Evolutionary conservation across 192 early-diverging fungal genomes (phyloP), one percentile per base, ranked within the genome.

Genomic region (Podila epigama): DNA sequence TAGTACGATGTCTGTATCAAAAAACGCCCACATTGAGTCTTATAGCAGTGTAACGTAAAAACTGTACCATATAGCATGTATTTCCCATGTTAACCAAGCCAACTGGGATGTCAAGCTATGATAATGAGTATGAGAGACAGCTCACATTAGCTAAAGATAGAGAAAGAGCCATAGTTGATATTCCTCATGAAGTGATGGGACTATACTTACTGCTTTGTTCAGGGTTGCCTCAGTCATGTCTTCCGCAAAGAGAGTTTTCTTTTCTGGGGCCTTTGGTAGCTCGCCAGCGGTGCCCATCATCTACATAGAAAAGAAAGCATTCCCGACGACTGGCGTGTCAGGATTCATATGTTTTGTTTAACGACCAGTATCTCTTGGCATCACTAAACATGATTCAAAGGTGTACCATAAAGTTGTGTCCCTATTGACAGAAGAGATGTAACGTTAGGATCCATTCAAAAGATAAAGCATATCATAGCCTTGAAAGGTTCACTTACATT

Each of bases 271-370:
- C 66, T 93, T 94, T 20, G 95, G 91, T n/a, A 96, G 82, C 82
- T 97, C 97, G 40, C 94, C 96, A 7, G 89, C 92, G 4, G 96
- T 95, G 35, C 97, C 97, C 92, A 97, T 96, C 96, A 99, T 97
- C 95, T 82, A 69, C 16, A n/a, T n/a, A n/a, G n/a, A n/a, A n/a
- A n/a, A n/a, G n/a, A n/a, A n/a, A n/a, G n/a, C n/a, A n/a, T n/a
- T n/a, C n/a, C n/a, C n/a, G n/a, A n/a, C n/a, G n/a, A n/a, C n/a
- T n/a, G n/a, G n/a, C n/a, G n/a, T n/a, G n/a, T n/a, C n/a, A n/a
- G n/a, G n/a, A n/a, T n/a, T n/a, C n/a, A n/a, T n/a, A n/a, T n/a
- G n/a, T n/a, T n/a, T n/a, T n/a, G n/a, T n/a, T n/a, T n/a, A n/a
- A n/a, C n/a, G n/a, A n/a, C n/a, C n/a, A n/a, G n/a, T n/a, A n/a